Evolutionary conservation across 257 asterid species (phyloP).

Genomic region (Penstemon barbatus): DNA sequence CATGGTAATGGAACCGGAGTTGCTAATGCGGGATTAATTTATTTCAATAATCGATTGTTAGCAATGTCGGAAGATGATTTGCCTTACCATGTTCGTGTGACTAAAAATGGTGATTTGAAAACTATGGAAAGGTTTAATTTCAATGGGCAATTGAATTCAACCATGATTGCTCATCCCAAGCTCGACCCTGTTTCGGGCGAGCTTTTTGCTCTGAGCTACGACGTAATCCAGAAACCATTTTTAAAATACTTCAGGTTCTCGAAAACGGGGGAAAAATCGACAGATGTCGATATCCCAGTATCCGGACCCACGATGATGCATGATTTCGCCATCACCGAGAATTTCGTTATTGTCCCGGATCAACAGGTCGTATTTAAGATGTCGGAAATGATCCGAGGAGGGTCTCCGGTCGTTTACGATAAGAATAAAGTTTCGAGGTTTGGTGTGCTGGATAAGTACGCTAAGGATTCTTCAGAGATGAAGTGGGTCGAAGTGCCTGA

Average conservation of each 20-base stretch:
- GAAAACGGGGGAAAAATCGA: constrained; percentile 1
- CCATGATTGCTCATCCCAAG: constrained; percentile 32
- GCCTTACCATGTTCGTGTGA: constrained; percentile 17
- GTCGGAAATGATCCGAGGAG: constrained; percentile 19
- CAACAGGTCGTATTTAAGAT: constrained; percentile 26
- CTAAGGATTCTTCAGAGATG: neutral
- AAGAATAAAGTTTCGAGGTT: constrained; percentile 17
- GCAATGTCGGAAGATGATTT: constrained; percentile 30
- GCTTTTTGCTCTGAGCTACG: constrained; percentile 24
- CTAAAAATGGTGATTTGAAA: neutral
- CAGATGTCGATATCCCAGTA: constrained; percentile 13
- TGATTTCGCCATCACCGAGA: constrained; percentile 28
- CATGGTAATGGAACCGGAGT: constrained; percentile 18
- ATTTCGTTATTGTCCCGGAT: constrained; percentile 20
- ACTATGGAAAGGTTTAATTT: constrained; percentile 15
- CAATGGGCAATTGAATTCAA: constrained; percentile 1
- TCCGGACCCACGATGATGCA: constrained; percentile 28
- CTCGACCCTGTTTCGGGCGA: constrained; percentile 28
- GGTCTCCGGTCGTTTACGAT: constrained; percentile 21
- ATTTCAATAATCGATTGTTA: constrained; percentile 17
- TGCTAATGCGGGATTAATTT: constrained; percentile 26
- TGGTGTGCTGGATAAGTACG: constrained; percentile 17
- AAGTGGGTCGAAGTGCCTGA: constrained; percentile 25
- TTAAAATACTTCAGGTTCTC: constrained; percentile 23
- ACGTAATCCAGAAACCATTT: constrained; percentile 19